Evolutionary conservation across 1,284 basidiomycete species (phyloP), one percentile per base, ranked within the genome.

Genomic region (Malassezia nana): DNA sequence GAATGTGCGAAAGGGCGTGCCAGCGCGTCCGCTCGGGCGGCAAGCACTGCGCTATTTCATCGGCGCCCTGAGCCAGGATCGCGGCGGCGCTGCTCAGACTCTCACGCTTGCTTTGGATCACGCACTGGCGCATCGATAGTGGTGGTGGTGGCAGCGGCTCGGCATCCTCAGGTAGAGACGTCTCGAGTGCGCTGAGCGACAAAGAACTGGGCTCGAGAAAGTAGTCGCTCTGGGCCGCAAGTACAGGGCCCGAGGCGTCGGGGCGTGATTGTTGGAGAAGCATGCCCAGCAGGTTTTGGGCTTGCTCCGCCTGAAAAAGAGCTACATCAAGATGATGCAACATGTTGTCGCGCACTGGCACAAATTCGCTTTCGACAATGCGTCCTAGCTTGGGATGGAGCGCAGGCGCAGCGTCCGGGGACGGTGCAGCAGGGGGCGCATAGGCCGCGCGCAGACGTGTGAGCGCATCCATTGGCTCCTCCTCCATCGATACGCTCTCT

Each of bases 271-370:
- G 31, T 18, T 64, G 60, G 32, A 66, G 55, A 10, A 66, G 51
- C 64, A 67, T 66, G 0, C 64, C 64, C 4, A 67, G 43, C 26
- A 67, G 24, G 41, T 64, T 63, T 22, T 67, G 64, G 18, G 64
- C 66, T 30, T 64, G 66, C 51, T 64, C 65, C 16, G 62, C 57
- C 44, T 63, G 66, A 44, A 64, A 64, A 7, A 64, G 62, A 1
- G 64, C 65, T 9, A 58, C 39, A 9, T 66, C 65, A 15, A 69
- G 53, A 7, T 55, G 62, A 12, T 44, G 56, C 7, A 69, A 41
- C 29, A 69, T 58, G 6, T 52, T 35, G 29, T 54, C 56, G 7
- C 67, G 53, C 9, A 69, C 26, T 42, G 54, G 46, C 8, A 63
- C 46, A 28, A 69, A 66, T 32, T 69, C 60, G 32, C 46, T 51